Base-by-base conservation (phyloP, 2,329 filamentous ascomycete species). In the Fusarium guadeloupense region DNA sequence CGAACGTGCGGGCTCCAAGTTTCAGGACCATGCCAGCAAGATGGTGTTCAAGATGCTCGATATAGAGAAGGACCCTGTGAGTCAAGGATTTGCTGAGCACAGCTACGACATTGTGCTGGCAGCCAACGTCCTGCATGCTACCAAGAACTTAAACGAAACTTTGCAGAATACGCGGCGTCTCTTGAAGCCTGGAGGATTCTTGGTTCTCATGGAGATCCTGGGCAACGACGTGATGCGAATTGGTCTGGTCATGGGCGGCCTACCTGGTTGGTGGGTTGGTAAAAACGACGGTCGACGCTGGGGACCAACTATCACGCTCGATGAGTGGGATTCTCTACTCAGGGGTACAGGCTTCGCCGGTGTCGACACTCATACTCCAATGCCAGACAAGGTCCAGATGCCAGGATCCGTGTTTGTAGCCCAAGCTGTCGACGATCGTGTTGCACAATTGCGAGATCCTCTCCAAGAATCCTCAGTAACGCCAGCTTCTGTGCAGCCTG, bases 91-190 rank as follows among this genome's bases (percentile, higher is more conserved):
- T 30, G 16, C 42, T 2, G 14, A 16, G 6, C 35, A 55, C 1
- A 54, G 66, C 0, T 79, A 72, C 49, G 78, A 80, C 38, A 9
- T 80, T 5, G 48, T 80, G 13, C 59, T 80, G n/a, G 76, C 74
- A 0, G 69, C 71, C 4, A 67, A 72, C 16, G 73, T 77, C 1
- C 59, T 82, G 0, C 75, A 55, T 74, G 69, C 71, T 0, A 72
- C 72, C 1, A 56, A 39, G 16, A 62, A 59, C 2, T 54, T 75
- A n/a, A 43, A 63, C 3, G 43, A 50, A 10, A 71, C 69, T 0
- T 48, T 69, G 34, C 12, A 38, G n/a, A 59, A 68, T 35, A 26
- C 60, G 0, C 50, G 55, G 0, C 31, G 41, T 2, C 62, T 75
- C 0, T 44, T 76, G 1, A 72, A 69, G 34, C 63, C 68, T 0